A percentile compares a stretch with the other conserved stretches of the same genome.
Conservation (phyloP, 306 rosid genomes). For the Vigna angularis region DNA sequence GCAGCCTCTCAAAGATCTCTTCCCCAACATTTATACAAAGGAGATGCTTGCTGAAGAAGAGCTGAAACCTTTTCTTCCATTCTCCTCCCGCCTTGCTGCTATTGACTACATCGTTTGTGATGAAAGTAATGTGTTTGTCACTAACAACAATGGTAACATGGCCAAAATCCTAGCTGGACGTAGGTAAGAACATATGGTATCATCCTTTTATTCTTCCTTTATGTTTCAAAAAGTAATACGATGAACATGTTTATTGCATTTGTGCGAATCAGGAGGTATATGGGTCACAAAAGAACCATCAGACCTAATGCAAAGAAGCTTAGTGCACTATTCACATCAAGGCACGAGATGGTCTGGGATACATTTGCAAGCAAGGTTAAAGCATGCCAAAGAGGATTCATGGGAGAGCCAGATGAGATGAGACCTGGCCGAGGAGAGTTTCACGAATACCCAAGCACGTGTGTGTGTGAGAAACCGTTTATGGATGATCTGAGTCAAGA, state of each 20-base stretch:
- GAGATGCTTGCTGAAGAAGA: slow-evolving; percentile 90
- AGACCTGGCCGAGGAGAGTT: slow-evolving; percentile 89
- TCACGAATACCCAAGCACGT: slow-evolving; percentile 80
- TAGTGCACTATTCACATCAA: slow-evolving; percentile 78
- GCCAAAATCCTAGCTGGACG: slow-evolving; percentile 98
- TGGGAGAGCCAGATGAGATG: slow-evolving; percentile 96
- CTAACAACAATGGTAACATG: slow-evolving; percentile 98
- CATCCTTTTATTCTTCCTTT: slow-evolving; percentile 15
- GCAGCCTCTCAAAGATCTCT: slow-evolving; percentile 87
- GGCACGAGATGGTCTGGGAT: slow-evolving; percentile 86
- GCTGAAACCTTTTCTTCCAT: slow-evolving; percentile 82
- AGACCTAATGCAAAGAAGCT: slow-evolving; percentile 99
- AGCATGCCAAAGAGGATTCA: slow-evolving; percentile 85
- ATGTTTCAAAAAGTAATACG: neutral
- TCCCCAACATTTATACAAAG: slow-evolving; percentile 93
- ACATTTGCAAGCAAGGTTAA: slow-evolving; percentile 75
- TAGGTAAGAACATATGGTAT: slow-evolving; percentile 62
- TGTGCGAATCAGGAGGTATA: slow-evolving; percentile 76
- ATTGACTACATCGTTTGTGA: slow-evolving; percentile 94
- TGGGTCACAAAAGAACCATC: slow-evolving; percentile 98
- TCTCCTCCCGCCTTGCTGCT: slow-evolving; percentile 97
- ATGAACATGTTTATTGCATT: neutral
- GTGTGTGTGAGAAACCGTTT: slow-evolving; percentile 79
- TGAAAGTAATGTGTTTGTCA: slow-evolving; percentile 93
- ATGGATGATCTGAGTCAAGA: slow-evolving; percentile 43